Evolutionary conservation across 805 yeast genomes (phyloP).

Genomic region (Wickerhamomyces ciferrii): DNA sequence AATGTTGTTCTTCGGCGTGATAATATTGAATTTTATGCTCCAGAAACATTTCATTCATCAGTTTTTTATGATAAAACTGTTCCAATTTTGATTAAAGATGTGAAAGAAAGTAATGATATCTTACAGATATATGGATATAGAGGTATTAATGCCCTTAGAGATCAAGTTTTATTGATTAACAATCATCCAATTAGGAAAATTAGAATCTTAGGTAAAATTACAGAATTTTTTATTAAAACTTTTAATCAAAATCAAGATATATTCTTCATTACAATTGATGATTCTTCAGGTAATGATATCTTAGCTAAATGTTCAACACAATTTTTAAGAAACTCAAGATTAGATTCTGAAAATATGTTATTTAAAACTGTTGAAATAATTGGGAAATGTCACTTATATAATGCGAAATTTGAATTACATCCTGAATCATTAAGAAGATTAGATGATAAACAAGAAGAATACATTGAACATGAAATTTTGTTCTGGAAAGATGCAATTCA

Average conservation of each 20-base stretch:
- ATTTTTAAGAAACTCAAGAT: conserved; percentile 16
- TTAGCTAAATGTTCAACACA: conserved; percentile 21
- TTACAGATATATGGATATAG: conserved; percentile 21
- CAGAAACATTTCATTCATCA: conserved; percentile 29
- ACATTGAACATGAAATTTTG: conserved; percentile 24
- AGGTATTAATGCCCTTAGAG: conserved; percentile 12
- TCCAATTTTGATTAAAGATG: conserved; percentile 28
- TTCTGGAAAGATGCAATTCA: conserved; percentile 30
- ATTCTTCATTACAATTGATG: conserved; percentile 25
- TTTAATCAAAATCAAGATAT: conserved; percentile 4
- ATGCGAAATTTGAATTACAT: conserved; percentile 23
- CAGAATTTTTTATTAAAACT: conserved; percentile 22
- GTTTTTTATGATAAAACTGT: conserved; percentile 22
- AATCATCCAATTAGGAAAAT: conserved; percentile 39
- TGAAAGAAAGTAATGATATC: conserved; percentile 15
- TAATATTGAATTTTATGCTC: conserved; percentile 27
- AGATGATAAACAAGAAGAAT: conserved; percentile 4
- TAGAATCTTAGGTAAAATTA: conserved; percentile 30
- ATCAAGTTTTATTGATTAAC: conserved; percentile 24
- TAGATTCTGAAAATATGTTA: background rate
- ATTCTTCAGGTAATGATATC: conserved; percentile 23
- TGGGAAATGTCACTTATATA: conserved; percentile 19
- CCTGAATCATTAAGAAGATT: conserved; percentile 21
- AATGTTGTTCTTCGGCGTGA: conserved; percentile 21
- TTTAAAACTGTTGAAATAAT: conserved; percentile 22